These are phyloP conservation scores for Phytopythium litorale DNA, from an alignment of 352 stramenopile species.

Conservation along the genomic window DNA sequence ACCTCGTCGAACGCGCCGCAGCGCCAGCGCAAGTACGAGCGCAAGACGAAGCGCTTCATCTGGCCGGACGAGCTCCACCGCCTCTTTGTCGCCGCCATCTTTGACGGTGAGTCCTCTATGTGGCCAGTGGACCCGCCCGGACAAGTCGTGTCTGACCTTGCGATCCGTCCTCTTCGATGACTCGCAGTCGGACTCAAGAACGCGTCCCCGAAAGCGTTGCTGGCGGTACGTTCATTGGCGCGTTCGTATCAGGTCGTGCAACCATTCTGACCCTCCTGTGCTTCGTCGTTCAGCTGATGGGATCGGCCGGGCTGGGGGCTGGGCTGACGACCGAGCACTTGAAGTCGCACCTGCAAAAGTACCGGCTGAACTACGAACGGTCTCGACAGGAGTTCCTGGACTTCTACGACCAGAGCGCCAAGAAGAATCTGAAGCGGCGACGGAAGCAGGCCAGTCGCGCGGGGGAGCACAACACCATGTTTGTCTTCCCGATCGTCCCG, in stretches of 20 bases:
- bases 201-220: conserved; percentile 77
- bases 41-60: conserved; percentile 85
- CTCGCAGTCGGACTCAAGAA: conserved; percentile 83
- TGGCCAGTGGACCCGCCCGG: too few relatives aligned
- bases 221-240: conserved; percentile 36
- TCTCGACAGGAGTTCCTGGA: conserved; percentile 84
- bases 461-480: conserved; percentile 65
- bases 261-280: conserved; percentile 8
- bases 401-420: conserved; percentile 78
- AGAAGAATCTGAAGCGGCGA: conserved; percentile 52
- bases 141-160: not conserved
- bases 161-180: not conserved
- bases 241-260: not conserved
- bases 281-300: conserved; percentile 57
- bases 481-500: conserved; percentile 73
- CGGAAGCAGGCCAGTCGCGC: conserved; percentile 33
- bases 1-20: not conserved
- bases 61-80: conserved; percentile 87
- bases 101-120: conserved; percentile 51
- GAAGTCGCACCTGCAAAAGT: conserved; percentile 89
- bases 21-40: conserved; percentile 85
- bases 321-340: conserved; percentile 84
- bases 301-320: conserved; percentile 38
- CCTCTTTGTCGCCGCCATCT: conserved; percentile 85
- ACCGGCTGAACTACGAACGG: conserved; percentile 84